These are phyloP conservation scores for Lactarius tabidus DNA, from an alignment of 768 basidiomycete genomes.

Conservation along the genomic window DNA sequence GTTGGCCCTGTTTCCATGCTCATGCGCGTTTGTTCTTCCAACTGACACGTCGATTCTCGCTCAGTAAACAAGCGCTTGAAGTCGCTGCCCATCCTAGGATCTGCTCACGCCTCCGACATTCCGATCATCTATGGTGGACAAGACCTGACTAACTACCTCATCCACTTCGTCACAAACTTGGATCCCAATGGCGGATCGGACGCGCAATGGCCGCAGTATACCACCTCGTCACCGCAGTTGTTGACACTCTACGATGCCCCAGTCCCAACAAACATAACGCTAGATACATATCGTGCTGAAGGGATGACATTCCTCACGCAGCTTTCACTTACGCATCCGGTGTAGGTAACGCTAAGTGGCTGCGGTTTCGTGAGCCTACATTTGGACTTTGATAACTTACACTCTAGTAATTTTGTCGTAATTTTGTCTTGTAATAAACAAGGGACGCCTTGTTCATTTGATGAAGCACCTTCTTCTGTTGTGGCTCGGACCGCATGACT, in stretches of 20 bases:
- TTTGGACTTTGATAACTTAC: background rate
- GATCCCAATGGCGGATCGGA: conserved; percentile 29
- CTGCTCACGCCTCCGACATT: conserved; percentile 23
- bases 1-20: conserved; percentile 17
- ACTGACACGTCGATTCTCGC: background rate
- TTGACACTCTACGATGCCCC: too few species aligned
- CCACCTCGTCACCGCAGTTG: conserved; percentile 8
- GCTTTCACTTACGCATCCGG: background rate
- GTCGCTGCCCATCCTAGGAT: conserved; percentile 30
- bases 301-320: conserved; percentile 5
- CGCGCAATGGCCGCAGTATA: conserved; percentile 22
- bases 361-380: background rate
- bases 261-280: conserved; percentile 11
- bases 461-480: background rate
- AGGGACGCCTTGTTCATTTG: background rate
- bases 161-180: conserved; percentile 29
- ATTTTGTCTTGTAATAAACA: background rate
- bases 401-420: too few species aligned
- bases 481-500: background rate
- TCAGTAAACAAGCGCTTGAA: conserved; percentile 37
- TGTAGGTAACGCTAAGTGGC: background rate
- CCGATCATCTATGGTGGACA: conserved; percentile 8
- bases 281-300: conserved; percentile 25
- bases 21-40: background rate
- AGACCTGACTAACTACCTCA: conserved; percentile 24